Base-by-base conservation (phyloP, 257 asterid species). In the Mentha longifolia region DNA sequence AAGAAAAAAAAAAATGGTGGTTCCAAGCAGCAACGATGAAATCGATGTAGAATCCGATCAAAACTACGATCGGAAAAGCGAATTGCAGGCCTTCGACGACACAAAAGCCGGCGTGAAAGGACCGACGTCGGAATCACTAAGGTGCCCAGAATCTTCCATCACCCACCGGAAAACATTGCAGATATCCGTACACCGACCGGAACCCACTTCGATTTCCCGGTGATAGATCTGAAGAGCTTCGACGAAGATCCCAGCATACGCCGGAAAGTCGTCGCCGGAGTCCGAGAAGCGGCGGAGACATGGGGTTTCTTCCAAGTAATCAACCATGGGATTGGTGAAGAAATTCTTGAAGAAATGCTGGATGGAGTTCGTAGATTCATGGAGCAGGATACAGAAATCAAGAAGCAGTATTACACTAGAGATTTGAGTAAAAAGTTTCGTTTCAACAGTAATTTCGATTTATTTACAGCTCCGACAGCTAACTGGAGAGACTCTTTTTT, bases 251-350 rank as follows among this genome's bases (percentile, higher is more conserved):
- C 17, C 3, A 14, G 17, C n/a, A 1, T 3, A 46, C 47, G 22
- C 76, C 39, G 58, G 78, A 2, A 60, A 14, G 61, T 67, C 3
- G 74, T 74, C 0, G 65, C 31, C 51, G 17, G 4, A 20, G 59
- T 83, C 25, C 41, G 80, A 1, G 77, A 68, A 9, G 87, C 80
- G 7, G 52, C 82, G 20, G 64, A 25, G 68, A 45, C 69, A 2
- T 79, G 79, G 82, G 87, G 87, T 0, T 83, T 83, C 25, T 83
- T 80, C 75, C 85, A 77, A 60, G 85, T 83, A 69, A 74, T 68
- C 58, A 80, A 85, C 50, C 88, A 87, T n/a, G 88, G 83, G 1
- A 74, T 85, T 9, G 55, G 52, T 0, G 45, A 0, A 13, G 5
- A 46, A 7, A 68, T 74, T 13, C 12, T 82, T 65, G 83, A 77